Percentiles rank a stretch among this genome's conserved stretches.
Conservation (phyloP, 768 basidiomycete genomes). For the Mycena filopes region DNA sequence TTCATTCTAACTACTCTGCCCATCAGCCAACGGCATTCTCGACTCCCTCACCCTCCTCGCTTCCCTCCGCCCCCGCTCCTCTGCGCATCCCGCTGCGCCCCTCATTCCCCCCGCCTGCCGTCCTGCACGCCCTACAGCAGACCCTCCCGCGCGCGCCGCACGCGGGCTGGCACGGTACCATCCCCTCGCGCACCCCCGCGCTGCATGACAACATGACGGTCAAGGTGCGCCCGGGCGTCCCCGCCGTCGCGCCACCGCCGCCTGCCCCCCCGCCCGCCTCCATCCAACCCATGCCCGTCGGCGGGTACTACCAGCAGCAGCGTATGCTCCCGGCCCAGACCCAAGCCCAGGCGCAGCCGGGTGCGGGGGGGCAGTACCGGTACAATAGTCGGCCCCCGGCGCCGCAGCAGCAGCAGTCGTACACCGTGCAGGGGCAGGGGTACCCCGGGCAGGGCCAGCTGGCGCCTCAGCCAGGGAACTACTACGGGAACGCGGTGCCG, state of each 20-base stretch:
- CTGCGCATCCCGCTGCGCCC: constrained; percentile 50
- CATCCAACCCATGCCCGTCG: constrained; percentile 41
- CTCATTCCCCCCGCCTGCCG: constrained; percentile 71
- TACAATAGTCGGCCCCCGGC: constrained; percentile 8
- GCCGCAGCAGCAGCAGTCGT: constrained; percentile 1
- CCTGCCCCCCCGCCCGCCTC: constrained; percentile 42
- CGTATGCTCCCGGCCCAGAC: constrained; percentile 34
- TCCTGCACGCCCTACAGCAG: constrained; percentile 77
- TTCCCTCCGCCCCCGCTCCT: constrained; percentile 75
- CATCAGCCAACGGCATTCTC: constrained; percentile 76
- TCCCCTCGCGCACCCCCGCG: constrained; percentile 68
- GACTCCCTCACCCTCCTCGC: constrained; percentile 75
- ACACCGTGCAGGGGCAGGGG: background rate
- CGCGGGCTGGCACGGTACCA: constrained; percentile 80
- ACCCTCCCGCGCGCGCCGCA: constrained; percentile 71
- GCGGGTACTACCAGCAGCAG: constrained; percentile 5
- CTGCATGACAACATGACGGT: constrained; percentile 82
- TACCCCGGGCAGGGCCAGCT: background rate
- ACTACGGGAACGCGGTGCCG: constrained; percentile 15
- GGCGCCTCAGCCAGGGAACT: too few species aligned
- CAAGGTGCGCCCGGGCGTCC: constrained; percentile 60
- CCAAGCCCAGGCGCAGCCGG: constrained; percentile 28
- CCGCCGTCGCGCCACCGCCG: constrained; percentile 45
- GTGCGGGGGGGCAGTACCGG: constrained; percentile 32
- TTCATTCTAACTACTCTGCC: constrained; percentile 27